Conservation (phyloP, 345 rosid genomes). For the Populus pruinosa region DNA sequence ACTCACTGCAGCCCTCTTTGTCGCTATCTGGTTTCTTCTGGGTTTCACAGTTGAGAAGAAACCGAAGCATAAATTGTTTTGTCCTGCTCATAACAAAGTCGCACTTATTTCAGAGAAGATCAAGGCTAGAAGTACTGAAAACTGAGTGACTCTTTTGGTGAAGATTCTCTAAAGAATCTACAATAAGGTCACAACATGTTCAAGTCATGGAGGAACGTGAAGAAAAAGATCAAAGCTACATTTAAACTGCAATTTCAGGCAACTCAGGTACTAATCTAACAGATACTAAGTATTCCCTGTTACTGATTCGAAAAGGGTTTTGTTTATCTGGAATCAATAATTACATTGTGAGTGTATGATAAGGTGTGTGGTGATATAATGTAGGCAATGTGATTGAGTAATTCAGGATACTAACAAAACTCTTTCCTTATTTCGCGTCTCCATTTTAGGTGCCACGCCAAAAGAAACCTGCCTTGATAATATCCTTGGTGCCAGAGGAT, state of each 20-base stretch:
- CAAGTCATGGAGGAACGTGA: conserved; percentile 79
- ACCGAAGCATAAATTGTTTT: conserved; percentile 8
- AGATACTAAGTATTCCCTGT: not conserved
- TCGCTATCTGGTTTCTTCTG: conserved; percentile 1
- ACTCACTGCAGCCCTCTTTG: conserved; percentile 1
- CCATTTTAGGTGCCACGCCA: conserved; percentile 70
- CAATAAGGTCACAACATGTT: conserved; percentile 49
- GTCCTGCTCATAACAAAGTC: conserved; percentile 4
- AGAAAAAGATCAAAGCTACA: conserved; percentile 67
- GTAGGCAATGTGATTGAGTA: not conserved
- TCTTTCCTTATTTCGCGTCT: conserved; percentile 26
- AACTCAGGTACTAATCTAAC: conserved; percentile 50
- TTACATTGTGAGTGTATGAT: not conserved
- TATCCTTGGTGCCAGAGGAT: conserved; percentile 31
- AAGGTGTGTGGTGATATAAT: not conserved
- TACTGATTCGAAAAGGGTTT: conserved; percentile 1
- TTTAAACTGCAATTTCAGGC: conserved; percentile 50
- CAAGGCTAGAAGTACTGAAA: not conserved
- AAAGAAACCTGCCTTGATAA: conserved; percentile 58
- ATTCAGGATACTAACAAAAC: not conserved
- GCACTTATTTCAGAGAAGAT: conserved; percentile 14
- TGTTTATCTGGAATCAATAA: not conserved
- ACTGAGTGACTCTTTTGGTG: conserved; percentile 15
- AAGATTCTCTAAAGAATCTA: conserved; percentile 22
- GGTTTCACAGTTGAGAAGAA: conserved; percentile 21